Base-by-base conservation (phyloP, 345 rosid species). In the Syzygium jambos region DNA sequence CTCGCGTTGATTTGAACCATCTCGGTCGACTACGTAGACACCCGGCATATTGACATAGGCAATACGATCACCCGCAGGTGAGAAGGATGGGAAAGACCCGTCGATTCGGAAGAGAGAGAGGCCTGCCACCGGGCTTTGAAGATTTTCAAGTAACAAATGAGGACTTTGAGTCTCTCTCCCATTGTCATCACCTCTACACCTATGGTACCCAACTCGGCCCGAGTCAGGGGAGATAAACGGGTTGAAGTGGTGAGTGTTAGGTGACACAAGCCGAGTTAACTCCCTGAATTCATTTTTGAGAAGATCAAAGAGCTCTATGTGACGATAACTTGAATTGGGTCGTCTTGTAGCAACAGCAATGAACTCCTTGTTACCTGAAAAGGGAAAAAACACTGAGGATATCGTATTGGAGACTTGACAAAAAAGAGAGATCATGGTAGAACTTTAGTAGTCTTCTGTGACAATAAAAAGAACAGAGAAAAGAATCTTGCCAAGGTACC, bases 41-140 rank as follows among this genome's bases (percentile, higher is more conserved):
- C 99, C 99, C 7, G 99, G 99, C 90, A 95, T 93, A 6, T 90
- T 90, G 21, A 93, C 95, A 87, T 88, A 96, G 13, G 97, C 98
- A 57, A 97, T 94, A 1, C 95, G 95, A 68, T 94, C 95, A 85
- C 99, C 98, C 0, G 55, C 30, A 0, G 96, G 94, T 55, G 99
- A 95, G 93, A 96, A 97, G 3, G 98, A 93, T 4, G 99, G 99
- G 85, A 96, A 97, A 4, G 97, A 96, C 51, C 98, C 99, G 41
- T 94, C 96, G n/a, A 95, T 83, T 85, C 98, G 91, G 82, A 97
- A 97, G n/a, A 97, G 91, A 43, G 99, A 93, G 14, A 97, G 87
- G 22, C 92, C 91, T 2, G 90, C 87, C 5, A 85, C 85, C 0
- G 98, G 95, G 86, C 96, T 95, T 51, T 86, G 90, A 11, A 97